These are phyloP conservation scores for Acacia confusa DNA, from an alignment of 306 rosid species.

Conservation along the genomic window DNA sequence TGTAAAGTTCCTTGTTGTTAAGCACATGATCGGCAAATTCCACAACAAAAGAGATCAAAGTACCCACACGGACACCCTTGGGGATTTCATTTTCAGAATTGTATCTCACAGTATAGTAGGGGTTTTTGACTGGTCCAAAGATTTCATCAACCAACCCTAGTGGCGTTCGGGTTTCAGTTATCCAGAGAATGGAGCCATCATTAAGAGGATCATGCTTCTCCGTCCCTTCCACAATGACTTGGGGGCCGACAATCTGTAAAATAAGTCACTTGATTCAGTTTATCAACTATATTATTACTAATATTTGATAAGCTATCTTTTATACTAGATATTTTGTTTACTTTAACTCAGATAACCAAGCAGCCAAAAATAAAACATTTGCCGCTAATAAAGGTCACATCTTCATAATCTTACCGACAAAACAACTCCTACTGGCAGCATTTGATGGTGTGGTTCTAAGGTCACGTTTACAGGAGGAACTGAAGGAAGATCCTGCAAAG, in stretches of 20 bases:
- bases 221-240: slow-evolving; percentile 80
- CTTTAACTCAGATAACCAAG: neutral
- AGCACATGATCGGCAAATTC: slow-evolving; percentile 83
- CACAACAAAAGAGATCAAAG: slow-evolving; percentile 66
- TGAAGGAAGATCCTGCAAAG: slow-evolving; percentile 70
- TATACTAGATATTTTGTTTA: neutral
- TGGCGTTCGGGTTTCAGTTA: slow-evolving; percentile 66
- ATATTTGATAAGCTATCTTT: neutral
- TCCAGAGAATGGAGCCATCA: slow-evolving; percentile 91
- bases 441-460: slow-evolving; percentile 70
- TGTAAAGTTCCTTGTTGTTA: slow-evolving; percentile 64
- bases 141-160: slow-evolving; percentile 87
- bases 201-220: slow-evolving; percentile 84
- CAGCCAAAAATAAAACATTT: neutral
- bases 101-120: slow-evolving; percentile 76
- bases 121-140: slow-evolving; percentile 90
- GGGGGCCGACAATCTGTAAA: slow-evolving; percentile 63
- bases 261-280: slow-evolving; percentile 30
- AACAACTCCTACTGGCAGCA: slow-evolving; percentile 74
- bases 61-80: slow-evolving; percentile 49
- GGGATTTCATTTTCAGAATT: slow-evolving; percentile 88
- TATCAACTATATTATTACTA: slow-evolving; percentile 13
- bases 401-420: slow-evolving; percentile 63
- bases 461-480: slow-evolving; percentile 66
- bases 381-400: neutral